A percentile compares a stretch with the other conserved stretches of the same genome.
Evolutionary conservation across 768 basidiomycete genomes (phyloP).

Genomic region (Lentinula boryana): DNA sequence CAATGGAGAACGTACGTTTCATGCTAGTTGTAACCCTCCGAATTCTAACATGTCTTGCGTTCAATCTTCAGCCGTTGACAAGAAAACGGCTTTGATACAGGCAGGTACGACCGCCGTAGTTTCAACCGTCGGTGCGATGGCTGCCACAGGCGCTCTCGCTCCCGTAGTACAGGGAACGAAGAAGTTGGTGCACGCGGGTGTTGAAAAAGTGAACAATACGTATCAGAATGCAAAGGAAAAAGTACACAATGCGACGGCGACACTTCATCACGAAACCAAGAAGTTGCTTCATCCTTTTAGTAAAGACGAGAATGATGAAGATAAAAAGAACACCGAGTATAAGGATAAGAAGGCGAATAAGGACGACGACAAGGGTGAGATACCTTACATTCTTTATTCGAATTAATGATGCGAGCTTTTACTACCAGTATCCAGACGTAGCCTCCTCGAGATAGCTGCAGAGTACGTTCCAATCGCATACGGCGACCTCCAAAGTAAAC

Average conservation of each 20-base stretch:
- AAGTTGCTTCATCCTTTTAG: not conserved
- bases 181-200: not conserved
- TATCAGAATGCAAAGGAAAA: not conserved
- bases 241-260: not conserved
- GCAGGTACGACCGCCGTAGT: not conserved
- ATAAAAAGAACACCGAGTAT: not conserved
- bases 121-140: not conserved
- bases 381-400: not conserved
- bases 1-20: no score
- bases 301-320: not conserved
- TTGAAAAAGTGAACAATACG: not conserved
- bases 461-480: not conserved
- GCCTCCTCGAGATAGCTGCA: not conserved
- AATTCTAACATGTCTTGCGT: no score
- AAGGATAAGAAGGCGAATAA: not conserved
- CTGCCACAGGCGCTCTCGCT: not conserved
- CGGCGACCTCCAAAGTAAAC: not conserved
- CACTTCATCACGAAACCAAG: not conserved
- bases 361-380: not conserved
- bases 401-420: not conserved
- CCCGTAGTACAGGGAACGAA: not conserved
- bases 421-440: not conserved
- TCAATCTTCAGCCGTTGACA: not conserved
- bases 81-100: not conserved
- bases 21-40: no score